A percentile compares a stretch with the other conserved stretches of the same genome.
Evolutionary conservation across 257 asterid species (phyloP).

Genomic region (Solanum gandarillasii): DNA sequence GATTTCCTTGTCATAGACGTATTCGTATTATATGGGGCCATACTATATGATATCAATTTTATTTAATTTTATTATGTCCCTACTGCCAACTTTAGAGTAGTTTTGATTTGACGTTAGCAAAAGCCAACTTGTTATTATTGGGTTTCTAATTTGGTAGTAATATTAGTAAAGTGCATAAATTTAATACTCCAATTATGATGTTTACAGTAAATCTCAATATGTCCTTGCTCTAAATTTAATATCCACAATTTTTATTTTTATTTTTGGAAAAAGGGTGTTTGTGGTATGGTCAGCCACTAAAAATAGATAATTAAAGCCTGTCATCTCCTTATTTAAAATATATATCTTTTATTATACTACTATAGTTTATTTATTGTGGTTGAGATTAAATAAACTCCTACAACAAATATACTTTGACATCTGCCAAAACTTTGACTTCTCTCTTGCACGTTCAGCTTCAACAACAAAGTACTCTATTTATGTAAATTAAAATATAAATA

Average conservation of each 20-base stretch:
- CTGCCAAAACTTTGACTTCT: background rate
- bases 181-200: background rate
- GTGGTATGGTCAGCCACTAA: background rate
- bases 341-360: too few relatives aligned
- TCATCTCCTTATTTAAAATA: background rate
- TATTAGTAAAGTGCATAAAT: background rate
- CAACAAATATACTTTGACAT: background rate
- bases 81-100: background rate
- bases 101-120: background rate
- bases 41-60: background rate
- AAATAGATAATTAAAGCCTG: background rate
- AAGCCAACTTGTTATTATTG: background rate
- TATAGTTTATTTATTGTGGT: too few relatives aligned
- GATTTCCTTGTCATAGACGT: background rate
- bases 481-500: background rate
- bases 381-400: background rate
- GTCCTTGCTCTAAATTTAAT: background rate
- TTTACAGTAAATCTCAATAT: background rate
- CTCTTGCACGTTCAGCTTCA: background rate
- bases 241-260: background rate
- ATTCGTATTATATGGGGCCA: background rate
- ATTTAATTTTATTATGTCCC: background rate
- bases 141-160: background rate
- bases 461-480: background rate
- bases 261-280: background rate